Conservation (phyloP, 768 basidiomycete genomes). For the Lactarius tabidus region DNA sequence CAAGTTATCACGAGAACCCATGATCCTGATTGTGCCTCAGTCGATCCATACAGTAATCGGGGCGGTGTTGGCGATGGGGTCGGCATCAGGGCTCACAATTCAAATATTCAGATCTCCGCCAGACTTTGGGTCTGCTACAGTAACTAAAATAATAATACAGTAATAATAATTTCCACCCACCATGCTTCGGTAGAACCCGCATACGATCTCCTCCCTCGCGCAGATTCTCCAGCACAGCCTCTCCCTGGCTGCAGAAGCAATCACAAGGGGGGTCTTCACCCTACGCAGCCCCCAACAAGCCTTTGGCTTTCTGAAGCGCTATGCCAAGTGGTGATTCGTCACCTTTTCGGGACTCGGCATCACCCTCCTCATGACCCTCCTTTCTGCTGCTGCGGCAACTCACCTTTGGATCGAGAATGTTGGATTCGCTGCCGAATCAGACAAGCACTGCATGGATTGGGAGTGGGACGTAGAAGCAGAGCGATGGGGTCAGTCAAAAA, state of each 20-base stretch:
- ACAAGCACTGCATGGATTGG: constrained; percentile 54
- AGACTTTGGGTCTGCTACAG: background rate
- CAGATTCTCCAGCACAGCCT: constrained; percentile 1
- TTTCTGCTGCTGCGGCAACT: constrained; percentile 48
- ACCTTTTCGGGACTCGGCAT: constrained; percentile 42
- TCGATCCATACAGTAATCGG: background rate
- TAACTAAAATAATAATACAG: background rate
- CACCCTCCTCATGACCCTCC: no score
- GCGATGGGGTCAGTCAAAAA: constrained; percentile 49
- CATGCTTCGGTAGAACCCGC: constrained; percentile 8
- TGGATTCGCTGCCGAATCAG: constrained; percentile 44
- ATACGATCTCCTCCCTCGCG: background rate
- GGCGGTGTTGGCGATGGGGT: background rate
- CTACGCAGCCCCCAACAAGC: constrained; percentile 38
- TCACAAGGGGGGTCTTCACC: constrained; percentile 29
- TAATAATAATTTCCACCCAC: background rate
- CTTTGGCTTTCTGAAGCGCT: constrained; percentile 43
- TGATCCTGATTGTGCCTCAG: background rate
- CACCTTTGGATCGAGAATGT: constrained; percentile 65
- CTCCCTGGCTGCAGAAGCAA: constrained; percentile 18
- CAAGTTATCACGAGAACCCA: background rate
- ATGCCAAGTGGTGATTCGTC: constrained; percentile 47
- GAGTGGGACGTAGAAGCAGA: constrained; percentile 65
- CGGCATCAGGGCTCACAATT: background rate
- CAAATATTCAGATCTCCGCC: background rate